Evolutionary conservation across 805 yeast genomes (phyloP), one percentile per base, ranked within the genome.

Genomic region (Saccharomyces kudriavzevii): DNA sequence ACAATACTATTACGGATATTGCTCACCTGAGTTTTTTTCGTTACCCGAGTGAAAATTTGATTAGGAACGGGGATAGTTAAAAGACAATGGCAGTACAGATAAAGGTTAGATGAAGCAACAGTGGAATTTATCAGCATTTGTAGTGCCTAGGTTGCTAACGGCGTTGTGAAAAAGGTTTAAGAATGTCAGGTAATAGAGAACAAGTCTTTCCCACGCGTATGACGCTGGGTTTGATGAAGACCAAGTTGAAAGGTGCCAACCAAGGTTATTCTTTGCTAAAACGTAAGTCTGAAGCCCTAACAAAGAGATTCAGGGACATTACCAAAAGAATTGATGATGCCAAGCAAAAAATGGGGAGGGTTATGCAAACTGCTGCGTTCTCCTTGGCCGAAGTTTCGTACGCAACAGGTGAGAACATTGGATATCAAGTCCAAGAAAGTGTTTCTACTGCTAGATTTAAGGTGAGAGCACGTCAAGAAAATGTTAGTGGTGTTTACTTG

Each of bases 351-450:
- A 92, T 94, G 98, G 99, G 98, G 50, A 79, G 92, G 59, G 96
- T 92, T 47, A 92, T 92, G 98, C 98, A 94, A 70, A 87, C 96
- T 0, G 99, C 99, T 1, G 95, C 98, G 1, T 92, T 92, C 70
- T 91, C 98, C 6, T 78, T 92, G 63, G 98, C 98, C 2, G 99
- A 92, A 70, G 98, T 92, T 48, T 85, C 94, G 48, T 94, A 94
- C 67, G 99, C 99, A 26, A 92, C 97, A 2, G 98, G 98, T 55
- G 97, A 90, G 65, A 89, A 89, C 73, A 89, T 92, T 61, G 89
- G 90, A 25, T 92, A 89, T 70, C 97, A 94, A 72, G 96, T 94
- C 40, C 96, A 89, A 73, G 98, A 92, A 72, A 83, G 90, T 50
- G 97, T 90, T 46, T 89, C 87, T 64, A 81, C 81, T 58, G 97